Conservation (phyloP, 139 green algal species). For the Chlorella sp. region DNA sequence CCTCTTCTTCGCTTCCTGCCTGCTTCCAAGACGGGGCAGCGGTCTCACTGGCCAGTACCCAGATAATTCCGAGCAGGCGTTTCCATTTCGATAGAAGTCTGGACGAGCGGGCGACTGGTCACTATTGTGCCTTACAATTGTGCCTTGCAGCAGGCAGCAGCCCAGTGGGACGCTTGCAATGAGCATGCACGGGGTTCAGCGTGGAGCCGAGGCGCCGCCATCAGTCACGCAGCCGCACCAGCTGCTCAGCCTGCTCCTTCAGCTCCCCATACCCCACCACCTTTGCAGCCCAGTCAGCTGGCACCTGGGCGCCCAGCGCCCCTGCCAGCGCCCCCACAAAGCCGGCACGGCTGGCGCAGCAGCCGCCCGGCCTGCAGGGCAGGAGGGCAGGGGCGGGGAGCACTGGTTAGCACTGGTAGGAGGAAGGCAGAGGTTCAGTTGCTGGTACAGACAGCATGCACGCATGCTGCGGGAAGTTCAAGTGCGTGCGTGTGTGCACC, state of each 20-base stretch:
- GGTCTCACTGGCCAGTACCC: no score
- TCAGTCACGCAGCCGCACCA: background rate
- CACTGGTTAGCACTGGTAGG: background rate
- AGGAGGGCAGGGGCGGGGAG: background rate
- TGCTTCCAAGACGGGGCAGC: no score
- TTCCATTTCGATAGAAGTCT: no score
- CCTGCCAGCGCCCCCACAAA: conserved; percentile 59
- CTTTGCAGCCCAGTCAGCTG: background rate
- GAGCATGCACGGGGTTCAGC: background rate
- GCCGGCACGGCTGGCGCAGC: conserved; percentile 58
- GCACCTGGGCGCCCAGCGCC: conserved; percentile 27
- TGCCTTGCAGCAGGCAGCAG: no score
- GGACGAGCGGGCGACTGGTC: no score
- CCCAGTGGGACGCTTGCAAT: background rate
- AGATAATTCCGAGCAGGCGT: no score
- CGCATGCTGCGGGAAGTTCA: background rate
- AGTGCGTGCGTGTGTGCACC: background rate
- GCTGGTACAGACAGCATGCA: no score
- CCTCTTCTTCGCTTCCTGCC: no score
- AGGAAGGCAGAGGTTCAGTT: background rate
- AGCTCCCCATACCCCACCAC: background rate
- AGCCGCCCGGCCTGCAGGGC: conserved; percentile 50
- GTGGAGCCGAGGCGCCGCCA: background rate
- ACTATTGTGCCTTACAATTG: no score
- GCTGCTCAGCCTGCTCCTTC: background rate